A percentile compares a stretch with the other conserved stretches of the same genome.
These are phyloP conservation scores for Stenocarpella maydis DNA, from an alignment of 2,329 filamentous ascomycete species.

Conservation along the genomic window DNA sequence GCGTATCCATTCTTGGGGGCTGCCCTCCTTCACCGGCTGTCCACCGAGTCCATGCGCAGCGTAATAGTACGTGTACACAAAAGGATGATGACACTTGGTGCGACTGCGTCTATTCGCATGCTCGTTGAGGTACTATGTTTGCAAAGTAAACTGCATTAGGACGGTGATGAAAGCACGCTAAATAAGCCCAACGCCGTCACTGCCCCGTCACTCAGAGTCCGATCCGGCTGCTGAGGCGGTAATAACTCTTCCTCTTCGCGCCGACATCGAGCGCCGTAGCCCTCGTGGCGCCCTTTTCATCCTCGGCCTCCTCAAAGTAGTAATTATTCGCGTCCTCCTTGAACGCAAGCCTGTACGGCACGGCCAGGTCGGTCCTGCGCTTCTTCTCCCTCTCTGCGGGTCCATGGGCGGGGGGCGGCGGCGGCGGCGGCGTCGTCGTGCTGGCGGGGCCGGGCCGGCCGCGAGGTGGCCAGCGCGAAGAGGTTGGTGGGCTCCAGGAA, in stretches of 20 bases:
- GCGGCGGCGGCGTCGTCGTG: conserved; percentile 44
- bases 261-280: background rate
- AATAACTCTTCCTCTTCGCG: conserved; percentile 17
- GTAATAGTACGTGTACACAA: too few species aligned
- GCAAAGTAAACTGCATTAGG: background rate
- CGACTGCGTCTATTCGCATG: too few species aligned
- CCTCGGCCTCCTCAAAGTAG: conserved; percentile 50
- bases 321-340: conserved; percentile 50
- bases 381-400: conserved; percentile 13
- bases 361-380: conserved; percentile 45
- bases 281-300: background rate
- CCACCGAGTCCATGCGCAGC: too few species aligned
- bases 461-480: conserved; percentile 75
- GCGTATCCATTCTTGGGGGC: too few species aligned
- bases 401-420: conserved; percentile 10
- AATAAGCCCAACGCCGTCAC: too few species aligned
- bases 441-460: conserved; percentile 51
- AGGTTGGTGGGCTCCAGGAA: conserved; percentile 81
- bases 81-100: too few species aligned
- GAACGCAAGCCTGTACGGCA: conserved; percentile 54
- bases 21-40: too few species aligned
- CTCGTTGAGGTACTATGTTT: too few species aligned
- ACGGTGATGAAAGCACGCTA: background rate
- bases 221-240: conserved; percentile 24
- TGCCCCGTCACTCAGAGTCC: background rate